Evolutionary conservation across 1,139 yeast species (phyloP).

Genomic region (Barnettozyma hawaiiensis): DNA sequence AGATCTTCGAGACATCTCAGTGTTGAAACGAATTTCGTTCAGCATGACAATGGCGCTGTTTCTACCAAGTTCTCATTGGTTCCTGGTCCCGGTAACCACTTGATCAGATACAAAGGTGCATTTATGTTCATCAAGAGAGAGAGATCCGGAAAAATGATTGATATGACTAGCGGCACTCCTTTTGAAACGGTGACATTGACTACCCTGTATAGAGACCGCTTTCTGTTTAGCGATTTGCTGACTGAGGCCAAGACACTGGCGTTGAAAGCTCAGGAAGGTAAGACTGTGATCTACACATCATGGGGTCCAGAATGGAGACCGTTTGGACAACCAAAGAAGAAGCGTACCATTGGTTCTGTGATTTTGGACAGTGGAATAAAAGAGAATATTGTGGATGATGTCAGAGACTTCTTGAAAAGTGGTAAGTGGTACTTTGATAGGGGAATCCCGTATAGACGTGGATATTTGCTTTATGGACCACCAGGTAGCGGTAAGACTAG

Average conservation of each 20-base stretch:
- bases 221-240: constrained; percentile 63
- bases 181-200: constrained; percentile 93
- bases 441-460: constrained; percentile 96
- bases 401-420: constrained; percentile 68
- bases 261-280: constrained; percentile 79
- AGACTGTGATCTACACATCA: constrained; percentile 87
- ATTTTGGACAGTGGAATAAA: constrained; percentile 73
- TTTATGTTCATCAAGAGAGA: constrained; percentile 86
- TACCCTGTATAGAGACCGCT: constrained; percentile 78
- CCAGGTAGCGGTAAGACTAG: constrained; percentile 98
- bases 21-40: constrained; percentile 81
- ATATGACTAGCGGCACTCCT: constrained; percentile 88
- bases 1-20: constrained; percentile 78
- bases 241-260: constrained; percentile 85
- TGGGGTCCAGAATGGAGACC: constrained; percentile 99
- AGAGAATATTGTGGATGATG: constrained; percentile 61
- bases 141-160: constrained; percentile 82
- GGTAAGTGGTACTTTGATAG: constrained; percentile 93
- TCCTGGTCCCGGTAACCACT: constrained; percentile 97
- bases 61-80: constrained; percentile 83
- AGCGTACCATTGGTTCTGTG: constrained; percentile 80
- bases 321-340: constrained; percentile 91
- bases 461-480: constrained; percentile 91
- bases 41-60: constrained; percentile 91
- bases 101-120: constrained; percentile 80